Base-by-base conservation (phyloP, 148 eudicot species). In the Talinum fruticosum region DNA sequence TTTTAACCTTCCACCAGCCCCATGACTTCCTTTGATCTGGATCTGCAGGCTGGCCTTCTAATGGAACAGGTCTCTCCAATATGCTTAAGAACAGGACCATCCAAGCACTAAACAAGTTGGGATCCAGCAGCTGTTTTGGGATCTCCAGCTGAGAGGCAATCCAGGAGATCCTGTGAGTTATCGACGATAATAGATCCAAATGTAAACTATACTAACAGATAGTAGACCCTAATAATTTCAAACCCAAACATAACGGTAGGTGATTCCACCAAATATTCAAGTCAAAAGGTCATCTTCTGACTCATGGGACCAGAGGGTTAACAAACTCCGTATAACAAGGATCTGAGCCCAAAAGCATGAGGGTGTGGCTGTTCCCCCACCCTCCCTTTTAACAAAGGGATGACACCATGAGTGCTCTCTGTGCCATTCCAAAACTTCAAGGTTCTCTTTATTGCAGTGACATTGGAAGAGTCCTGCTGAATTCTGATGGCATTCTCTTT, bases 1-100 rank as follows among this genome's bases (percentile, higher is more conserved):
- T 96, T 96, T 96, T 96, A 29, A 96, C 97, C 80, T 96, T 96
- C 99, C 99, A 93, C 99, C 99, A 96, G 69, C 96, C 99, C 99
- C 99, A 96, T 32, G 99, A 87, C 79, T 91, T 96, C 81, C 99
- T 87, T 79, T 83, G 88, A 47, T 96, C 99, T 8, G 88, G 89
- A 83, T 96, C 99, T 65, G 82, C 83, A 51, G 99, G 99, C 79
- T 96, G 98, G 61, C 99, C 99, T 83, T 96, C 99, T 51, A 79
- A 28, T 47, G 99, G 97, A 72, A 96, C 98, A 81, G 99, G 99
- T 84, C 97, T 90, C 91, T 96, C 99, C 88, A 96, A 86, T 72
- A 89, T 80, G 87, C 81, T 91, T 81, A 96, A 53, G 79, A 93
- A 96, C 51, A 96, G 93, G 78, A 86, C 89, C 99, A 96, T 96